Base-by-base conservation (phyloP, 257 asterid species). In the Jasminum sambac region DNA sequence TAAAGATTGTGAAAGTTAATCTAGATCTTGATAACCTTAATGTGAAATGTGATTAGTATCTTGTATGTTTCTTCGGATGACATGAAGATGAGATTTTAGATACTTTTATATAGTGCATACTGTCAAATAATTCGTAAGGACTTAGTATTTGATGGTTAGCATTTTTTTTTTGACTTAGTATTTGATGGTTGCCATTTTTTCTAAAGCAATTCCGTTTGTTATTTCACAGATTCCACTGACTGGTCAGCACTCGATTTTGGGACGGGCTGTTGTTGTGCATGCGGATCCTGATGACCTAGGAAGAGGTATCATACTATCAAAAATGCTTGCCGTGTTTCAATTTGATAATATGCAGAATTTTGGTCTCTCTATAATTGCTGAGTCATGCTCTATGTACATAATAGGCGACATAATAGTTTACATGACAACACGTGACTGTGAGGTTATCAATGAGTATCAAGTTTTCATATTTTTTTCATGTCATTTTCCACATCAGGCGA, bases 281-380 rank as follows among this genome's bases (percentile, higher is more conserved):
- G 98, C 98, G 67, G 96, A 87, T 83, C 88, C 95, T 16, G 98
- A 92, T 82, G 97, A 92, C 84, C 89, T 92, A 12, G 98, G 98
- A 80, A 87, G 80, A 85, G 97, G 98, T 92, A 79, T 60, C 8
- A 4, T 46, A 48, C 23, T 21, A 42, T 30, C 36, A 1, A 26
- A 19, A 19, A 64, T 71, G 58, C 23, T 48, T 48, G 7, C 19
- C 5, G 58, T 5, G 25, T 55, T 21, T 55, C 62, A 55, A 55
- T 55, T 46, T 10, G 25, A n/a, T n/a, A 10, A 50, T 50, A 11
- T 50, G 1, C 62, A 8, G 24, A 19, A 9, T n/a, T 48, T 48
- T 48, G 30, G 12, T 52, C 30, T 52, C 30, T 52, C 13, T 52
- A 25, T 52, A 8, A n/a, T n/a, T n/a, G n/a, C n/a, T n/a, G n/a